Conservation (phyloP, 495 filamentous ascomycete genomes). For the Aspergillus leporis region DNA sequence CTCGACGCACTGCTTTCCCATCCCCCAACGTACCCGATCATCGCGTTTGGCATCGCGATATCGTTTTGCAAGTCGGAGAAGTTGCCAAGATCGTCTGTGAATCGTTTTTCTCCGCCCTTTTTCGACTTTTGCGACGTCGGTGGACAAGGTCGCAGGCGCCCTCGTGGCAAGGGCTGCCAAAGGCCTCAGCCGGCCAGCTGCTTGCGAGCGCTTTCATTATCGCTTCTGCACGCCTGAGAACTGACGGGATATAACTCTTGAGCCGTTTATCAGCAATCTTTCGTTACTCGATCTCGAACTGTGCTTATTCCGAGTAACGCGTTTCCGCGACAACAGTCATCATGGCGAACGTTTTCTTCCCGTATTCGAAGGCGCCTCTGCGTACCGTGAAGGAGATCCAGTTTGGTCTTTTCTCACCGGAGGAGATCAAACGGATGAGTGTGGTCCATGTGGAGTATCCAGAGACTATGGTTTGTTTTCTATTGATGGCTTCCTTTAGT, state of each 20-base stretch:
- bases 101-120: conserved; percentile 31
- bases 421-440: conserved; percentile 98
- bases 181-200: conserved; percentile 51
- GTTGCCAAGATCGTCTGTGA: conserved; percentile 29
- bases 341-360: conserved; percentile 93
- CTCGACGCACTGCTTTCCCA: conserved; percentile 34
- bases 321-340: conserved; percentile 41
- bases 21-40: conserved; percentile 38
- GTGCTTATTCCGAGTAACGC: conserved; percentile 6
- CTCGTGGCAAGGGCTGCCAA: conserved; percentile 57
- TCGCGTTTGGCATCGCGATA: conserved; percentile 50
- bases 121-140: conserved; percentile 42
- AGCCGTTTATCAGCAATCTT: conserved; percentile 5
- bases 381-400: conserved; percentile 97
- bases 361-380: conserved; percentile 90
- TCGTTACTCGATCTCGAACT: not conserved
- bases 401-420: conserved; percentile 93
- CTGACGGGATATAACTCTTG: conserved; percentile 7
- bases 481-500: conserved; percentile 11
- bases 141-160: conserved; percentile 50
- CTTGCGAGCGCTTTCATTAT: conserved; percentile 39
- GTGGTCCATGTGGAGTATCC: conserved; percentile 90
- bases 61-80: conserved; percentile 25
- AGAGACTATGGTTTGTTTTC: conserved; percentile 80
- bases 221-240: conserved; percentile 21